Base-by-base conservation (phyloP, 495 filamentous ascomycete genomes). In the Lophiotrema nucula region DNA sequence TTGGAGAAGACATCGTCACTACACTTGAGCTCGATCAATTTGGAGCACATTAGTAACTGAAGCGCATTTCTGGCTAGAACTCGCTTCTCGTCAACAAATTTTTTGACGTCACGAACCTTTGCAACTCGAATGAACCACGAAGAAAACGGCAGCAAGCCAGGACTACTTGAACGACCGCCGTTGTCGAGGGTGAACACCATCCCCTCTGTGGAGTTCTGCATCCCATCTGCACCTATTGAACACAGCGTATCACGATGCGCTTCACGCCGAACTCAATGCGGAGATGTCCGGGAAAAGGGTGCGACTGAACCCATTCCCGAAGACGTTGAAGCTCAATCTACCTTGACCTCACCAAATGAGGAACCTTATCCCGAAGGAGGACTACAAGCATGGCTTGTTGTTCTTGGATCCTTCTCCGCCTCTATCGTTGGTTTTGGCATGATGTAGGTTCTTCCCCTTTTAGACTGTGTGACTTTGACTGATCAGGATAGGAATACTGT, bases 111-210 rank as follows among this genome's bases (percentile, higher is more conserved):
- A 41, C 18, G n/a, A 11, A 23, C 16, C 38, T 45, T 15, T 35
- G 21, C 27, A 21, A 21, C n/a, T 53, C 71, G 60, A 44, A 74
- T 74, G 72, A 70, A 27, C 49, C 53, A 56, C 53, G 22, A 31
- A 22, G 25, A 43, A 60, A 71, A 74, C 56, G 71, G 71, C 71
- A 74, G 71, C 71, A 74, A 37, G 71, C 72, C 70, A 72, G 70
- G 70, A 73, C 65, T 58, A 42, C 3, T 43, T 41, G 37, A 47
- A 50, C 46, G 25, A 22, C 57, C 53, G 18, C 39, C 1, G 12
- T 51, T 54, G 15, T 23, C 44, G 47, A 24, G 47, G 21, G 26
- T 47, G 21, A 60, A 60, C 38, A 62, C 43, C 5, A 22, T 56
- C 44, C 52, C 62, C 25, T 47, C 61, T 21, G 61, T 46, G 1